A percentile compares a stretch with the other conserved stretches of the same genome.
phyloP scores from a whole-genome alignment of 768 basidiomycete species.

The Collybia nuda region DNA sequence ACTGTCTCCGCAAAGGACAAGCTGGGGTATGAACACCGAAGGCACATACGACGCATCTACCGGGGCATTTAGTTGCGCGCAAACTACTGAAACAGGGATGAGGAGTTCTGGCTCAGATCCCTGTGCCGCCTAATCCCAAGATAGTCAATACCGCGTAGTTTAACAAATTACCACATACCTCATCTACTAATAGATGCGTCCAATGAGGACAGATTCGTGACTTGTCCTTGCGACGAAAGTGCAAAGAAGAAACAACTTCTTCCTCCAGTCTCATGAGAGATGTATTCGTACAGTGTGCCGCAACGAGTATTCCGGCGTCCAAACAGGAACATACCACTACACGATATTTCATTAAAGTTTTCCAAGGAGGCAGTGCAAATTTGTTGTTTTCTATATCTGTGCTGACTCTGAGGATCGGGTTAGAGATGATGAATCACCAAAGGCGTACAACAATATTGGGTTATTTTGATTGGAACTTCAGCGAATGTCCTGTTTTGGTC shows the following conservation, averaged over 20 bases:
- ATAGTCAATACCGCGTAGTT: background rate
- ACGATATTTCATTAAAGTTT: slow-evolving; percentile 42
- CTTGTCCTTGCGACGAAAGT: slow-evolving; percentile 32
- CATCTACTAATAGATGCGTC: slow-evolving; percentile 54
- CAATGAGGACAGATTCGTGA: slow-evolving; percentile 42
- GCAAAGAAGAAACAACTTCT: slow-evolving; percentile 32
- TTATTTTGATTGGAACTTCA: slow-evolving; percentile 44
- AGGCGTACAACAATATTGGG: slow-evolving; percentile 45
- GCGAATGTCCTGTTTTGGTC: slow-evolving; percentile 50
- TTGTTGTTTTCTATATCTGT: slow-evolving; percentile 46
- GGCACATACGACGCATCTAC: slow-evolving; percentile 3
- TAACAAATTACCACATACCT: slow-evolving; percentile 24
- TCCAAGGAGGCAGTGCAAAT: slow-evolving; percentile 46
- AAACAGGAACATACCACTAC: slow-evolving; percentile 48
- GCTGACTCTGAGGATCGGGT: background rate
- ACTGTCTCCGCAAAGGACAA: slow-evolving; percentile 51
- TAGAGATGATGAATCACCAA: background rate
- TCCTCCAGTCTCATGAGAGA: slow-evolving; percentile 38
- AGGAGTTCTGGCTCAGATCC: slow-evolving; percentile 51
- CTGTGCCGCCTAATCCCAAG: slow-evolving; percentile 43
- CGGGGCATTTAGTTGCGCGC: slow-evolving; percentile 21
- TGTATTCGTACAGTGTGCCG: slow-evolving; percentile 44
- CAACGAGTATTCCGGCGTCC: slow-evolving; percentile 43
- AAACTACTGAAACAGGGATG: slow-evolving; percentile 49
- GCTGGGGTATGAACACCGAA: slow-evolving; percentile 33